Base-by-base conservation (phyloP, 208 protist species). In the Crithidia expoeki region DNA sequence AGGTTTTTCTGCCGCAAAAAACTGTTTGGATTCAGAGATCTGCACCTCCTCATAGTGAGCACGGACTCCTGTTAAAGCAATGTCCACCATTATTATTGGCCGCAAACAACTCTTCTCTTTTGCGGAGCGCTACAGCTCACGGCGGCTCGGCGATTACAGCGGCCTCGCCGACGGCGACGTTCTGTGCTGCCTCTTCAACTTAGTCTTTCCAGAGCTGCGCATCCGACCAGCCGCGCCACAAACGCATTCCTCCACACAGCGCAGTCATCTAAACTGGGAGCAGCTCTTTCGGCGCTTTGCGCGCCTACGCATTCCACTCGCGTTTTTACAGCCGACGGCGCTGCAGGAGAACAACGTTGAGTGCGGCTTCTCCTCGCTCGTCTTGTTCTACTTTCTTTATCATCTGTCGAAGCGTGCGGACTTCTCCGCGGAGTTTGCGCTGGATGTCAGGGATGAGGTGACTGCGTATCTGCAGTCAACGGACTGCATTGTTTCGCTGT, bases 81-180 rank as follows among this genome's bases (percentile, higher is more conserved):
- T n/a, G n/a, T n/a, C n/a, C 27, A 73, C 87, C 23, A 38, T 85
- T 14, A 86, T 87, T 9, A 92, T 94, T 78, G 89, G 89, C 16
- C 72, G 76, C 55, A 81, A 87, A 67, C 85, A 94, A 56, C 86
- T 94, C 58, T 91, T 92, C 74, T 86, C 89, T 58, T 94, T 94
- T 55, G 89, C 86, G 12, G 89, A 94, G 60, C 80, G 89, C 3
- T 80, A 94, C 79, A 80, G 83, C 36, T 67, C 72, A 2, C 63
- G 70, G 2, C 80, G 67, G 12, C 66, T 92, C 32, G 76, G 55
- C n/a, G 86, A 92, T 56, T 93, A 88, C 80, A 66, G 53, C 30
- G 61, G 72, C 27, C 75, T 94, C 16, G 76, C 72, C 0, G 86
- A 94, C 59, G 88, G 85, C 49, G 61, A 79, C 7, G 83, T 92